These are phyloP conservation scores for Aspergillus brasiliensis DNA, from an alignment of 2,329 filamentous ascomycete species.

Conservation along the genomic window DNA sequence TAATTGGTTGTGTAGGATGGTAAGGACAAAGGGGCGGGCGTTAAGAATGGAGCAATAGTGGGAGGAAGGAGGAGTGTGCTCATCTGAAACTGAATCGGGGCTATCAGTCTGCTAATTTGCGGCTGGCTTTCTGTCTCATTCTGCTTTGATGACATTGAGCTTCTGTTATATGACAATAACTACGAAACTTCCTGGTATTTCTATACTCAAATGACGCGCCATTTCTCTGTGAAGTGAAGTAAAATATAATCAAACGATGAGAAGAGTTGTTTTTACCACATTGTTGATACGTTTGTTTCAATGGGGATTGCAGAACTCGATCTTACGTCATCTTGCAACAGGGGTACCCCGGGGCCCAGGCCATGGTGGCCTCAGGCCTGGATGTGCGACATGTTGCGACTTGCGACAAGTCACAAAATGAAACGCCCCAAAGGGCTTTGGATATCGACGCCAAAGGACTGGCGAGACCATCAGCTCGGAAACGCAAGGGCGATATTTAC, in stretches of 20 bases:
- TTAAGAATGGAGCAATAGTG: neutral
- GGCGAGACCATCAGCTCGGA: neutral
- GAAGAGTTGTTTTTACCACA: no score
- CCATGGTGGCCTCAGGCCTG: neutral
- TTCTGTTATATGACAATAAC: neutral
- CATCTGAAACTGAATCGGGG: constrained; percentile 3
- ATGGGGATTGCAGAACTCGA: neutral
- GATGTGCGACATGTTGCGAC: neutral
- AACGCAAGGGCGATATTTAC: neutral
- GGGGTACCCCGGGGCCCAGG: neutral
- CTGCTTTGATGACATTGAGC: neutral
- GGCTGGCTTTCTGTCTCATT: neutral
- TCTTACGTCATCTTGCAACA: constrained; percentile 6
- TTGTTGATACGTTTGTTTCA: neutral
- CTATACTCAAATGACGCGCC: neutral
- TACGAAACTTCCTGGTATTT: neutral
- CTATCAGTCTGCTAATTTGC: constrained; percentile 4
- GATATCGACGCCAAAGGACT: neutral
- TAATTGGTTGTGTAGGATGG: neutral
- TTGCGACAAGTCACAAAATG: neutral
- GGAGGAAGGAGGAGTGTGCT: neutral
- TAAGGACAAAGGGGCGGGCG: neutral
- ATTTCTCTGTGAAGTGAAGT: neutral
- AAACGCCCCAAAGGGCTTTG: neutral
- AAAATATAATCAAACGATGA: neutral